These are phyloP conservation scores for Ogataea pignaliae DNA, from an alignment of 805 yeast genomes.

Conservation along the genomic window DNA sequence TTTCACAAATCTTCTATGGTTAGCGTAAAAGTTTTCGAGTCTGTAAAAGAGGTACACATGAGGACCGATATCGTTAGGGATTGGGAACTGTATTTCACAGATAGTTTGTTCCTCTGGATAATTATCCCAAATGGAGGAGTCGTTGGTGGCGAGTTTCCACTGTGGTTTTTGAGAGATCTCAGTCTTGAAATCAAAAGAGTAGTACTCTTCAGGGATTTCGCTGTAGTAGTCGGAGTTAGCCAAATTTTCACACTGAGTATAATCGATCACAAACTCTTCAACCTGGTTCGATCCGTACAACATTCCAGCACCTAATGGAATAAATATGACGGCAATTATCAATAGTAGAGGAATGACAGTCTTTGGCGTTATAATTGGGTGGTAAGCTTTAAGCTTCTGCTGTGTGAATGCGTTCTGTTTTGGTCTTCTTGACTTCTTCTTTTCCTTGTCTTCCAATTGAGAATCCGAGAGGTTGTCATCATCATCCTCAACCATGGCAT, in stretches of 20 bases:
- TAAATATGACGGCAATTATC: slow-evolving; percentile 70
- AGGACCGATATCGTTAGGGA: slow-evolving; percentile 68
- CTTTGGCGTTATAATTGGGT: slow-evolving; percentile 87
- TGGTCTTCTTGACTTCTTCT: slow-evolving; percentile 57
- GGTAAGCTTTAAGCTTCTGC: slow-evolving; percentile 48
- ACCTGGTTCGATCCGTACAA: slow-evolving; percentile 70
- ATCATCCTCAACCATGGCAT: slow-evolving; percentile 19
- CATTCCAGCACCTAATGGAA: slow-evolving; percentile 88
- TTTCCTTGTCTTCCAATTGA: slow-evolving; percentile 31
- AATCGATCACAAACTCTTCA: slow-evolving; percentile 72
- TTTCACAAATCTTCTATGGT: slow-evolving; percentile 91
- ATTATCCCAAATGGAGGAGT: slow-evolving; percentile 35
- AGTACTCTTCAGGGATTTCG: slow-evolving; percentile 57
- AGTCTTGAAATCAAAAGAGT: slow-evolving; percentile 54
- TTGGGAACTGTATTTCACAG: slow-evolving; percentile 69
- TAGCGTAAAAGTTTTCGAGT: slow-evolving; percentile 83
- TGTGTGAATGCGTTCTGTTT: slow-evolving; percentile 56
- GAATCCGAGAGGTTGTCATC: slow-evolving; percentile 41
- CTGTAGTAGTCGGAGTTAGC: slow-evolving; percentile 43
- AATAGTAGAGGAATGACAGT: slow-evolving; percentile 85
- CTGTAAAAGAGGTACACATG: slow-evolving; percentile 79
- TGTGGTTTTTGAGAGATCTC: slow-evolving; percentile 40
- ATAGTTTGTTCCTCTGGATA: slow-evolving; percentile 44
- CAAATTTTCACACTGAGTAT: slow-evolving; percentile 56
- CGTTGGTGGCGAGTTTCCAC: slow-evolving; percentile 55